These are phyloP conservation scores for Eimeria tenella DNA, from an alignment of 169 alveolate genomes.

Conservation along the genomic window DNA sequence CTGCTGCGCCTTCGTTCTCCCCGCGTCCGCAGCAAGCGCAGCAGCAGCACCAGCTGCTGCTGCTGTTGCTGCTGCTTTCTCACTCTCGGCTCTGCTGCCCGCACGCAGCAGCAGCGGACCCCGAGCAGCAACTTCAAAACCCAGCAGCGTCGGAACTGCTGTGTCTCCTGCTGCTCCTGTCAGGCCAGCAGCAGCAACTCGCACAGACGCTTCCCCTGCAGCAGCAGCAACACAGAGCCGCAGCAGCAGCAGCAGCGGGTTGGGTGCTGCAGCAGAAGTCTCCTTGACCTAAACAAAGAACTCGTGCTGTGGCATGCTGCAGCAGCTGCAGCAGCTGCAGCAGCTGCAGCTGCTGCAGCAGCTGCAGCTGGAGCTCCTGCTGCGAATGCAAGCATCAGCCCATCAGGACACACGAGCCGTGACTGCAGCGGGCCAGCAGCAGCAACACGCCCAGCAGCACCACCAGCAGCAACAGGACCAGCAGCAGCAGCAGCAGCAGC, in stretches of 20 bases:
- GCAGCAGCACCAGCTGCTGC: not conserved
- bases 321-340: slow-evolving; percentile 5
- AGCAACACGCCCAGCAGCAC: not conserved
- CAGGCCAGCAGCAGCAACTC: not conserved
- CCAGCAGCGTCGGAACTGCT: not conserved
- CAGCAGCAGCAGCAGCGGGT: not conserved
- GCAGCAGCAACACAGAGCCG: not conserved
- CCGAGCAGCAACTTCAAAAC: not conserved
- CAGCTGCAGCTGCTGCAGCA: slow-evolving; percentile 16
- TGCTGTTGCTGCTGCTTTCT: not conserved
- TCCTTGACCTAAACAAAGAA: not conserved
- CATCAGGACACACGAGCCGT: not conserved
- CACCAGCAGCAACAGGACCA: not conserved
- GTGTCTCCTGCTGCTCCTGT: not conserved
- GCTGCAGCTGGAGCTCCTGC: not conserved
- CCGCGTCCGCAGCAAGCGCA: not conserved
- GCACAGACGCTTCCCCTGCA: slow-evolving; percentile 15
- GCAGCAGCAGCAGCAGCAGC: not conserved
- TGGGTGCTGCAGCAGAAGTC: not conserved
- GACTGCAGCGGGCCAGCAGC: not conserved
- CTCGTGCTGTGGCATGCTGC: not conserved
- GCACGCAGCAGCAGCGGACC: not conserved
- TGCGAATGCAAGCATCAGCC: not conserved
- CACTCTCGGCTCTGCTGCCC: not conserved
- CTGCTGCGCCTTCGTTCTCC: not conserved